Evolutionary conservation across 106 monocot genomes (phyloP), one percentile per base, ranked within the genome.

Genomic region (Agapanthus africanus): DNA sequence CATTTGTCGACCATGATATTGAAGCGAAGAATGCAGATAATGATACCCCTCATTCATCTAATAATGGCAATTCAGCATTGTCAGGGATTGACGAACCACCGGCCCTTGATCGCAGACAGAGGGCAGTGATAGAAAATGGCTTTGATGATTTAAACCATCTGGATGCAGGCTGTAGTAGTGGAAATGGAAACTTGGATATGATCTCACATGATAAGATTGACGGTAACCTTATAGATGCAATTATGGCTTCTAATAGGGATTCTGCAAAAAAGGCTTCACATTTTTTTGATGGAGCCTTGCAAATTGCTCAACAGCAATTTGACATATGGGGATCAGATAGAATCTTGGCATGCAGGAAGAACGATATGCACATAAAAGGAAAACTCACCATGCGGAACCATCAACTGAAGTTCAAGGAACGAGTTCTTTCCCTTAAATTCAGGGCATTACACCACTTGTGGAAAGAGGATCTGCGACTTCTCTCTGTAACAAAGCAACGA

Each of bases 401-500:
- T 18, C 16, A 38, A 26, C 30, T 80, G 59, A 85, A 77, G 72
- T 86, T 95, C 65, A 86, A 95, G 70, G 86, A 91, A 68, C 72
- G 35, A 34, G 74, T 70, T 68, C 91, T 91, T 72, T 63, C 83
- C 0, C 69, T 88, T 14, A 88, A 86, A 68, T 91, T 82, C 68
- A 88, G 80, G 61, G 84, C 76, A 27, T 73, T 88, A 13, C 80
- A 77, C 32, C 73, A 78, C 38, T 70, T 91, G 40, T 95, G 95
- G 95, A 88, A 84, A 68, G 91, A 88, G 73, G 95, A 95, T 75
- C 31, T 86, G 39, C 79, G 73, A 3, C 66, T 86, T 47, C 77
- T 91, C 54, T 75, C 75, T 40, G 50, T 78, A 36, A 80, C 44
- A 69, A 91, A 84, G 73, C 71, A 73, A 63, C 63, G 85, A 11